A percentile compares a stretch with the other conserved stretches of the same genome.
Evolutionary conservation across 2,329 filamentous ascomycete genomes (phyloP).

Genomic region (Neonectria punicea): DNA sequence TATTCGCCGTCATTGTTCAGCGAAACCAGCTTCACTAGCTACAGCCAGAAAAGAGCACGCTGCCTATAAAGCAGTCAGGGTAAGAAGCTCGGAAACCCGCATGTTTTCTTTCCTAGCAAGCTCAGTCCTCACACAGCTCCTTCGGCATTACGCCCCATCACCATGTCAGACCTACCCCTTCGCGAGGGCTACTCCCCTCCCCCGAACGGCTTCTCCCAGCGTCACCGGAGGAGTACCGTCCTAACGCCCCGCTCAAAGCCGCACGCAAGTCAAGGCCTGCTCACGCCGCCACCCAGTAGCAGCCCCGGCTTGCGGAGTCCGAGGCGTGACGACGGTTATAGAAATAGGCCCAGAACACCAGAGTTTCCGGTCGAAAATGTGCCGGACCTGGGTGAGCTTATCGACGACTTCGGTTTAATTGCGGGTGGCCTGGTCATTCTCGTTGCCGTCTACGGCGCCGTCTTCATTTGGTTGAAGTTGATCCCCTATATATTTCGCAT

Average conservation of each 20-base stretch:
- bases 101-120: too few relatives aligned
- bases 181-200: background rate
- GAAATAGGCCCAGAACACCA: background rate
- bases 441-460: background rate
- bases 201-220: background rate
- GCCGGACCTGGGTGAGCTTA: background rate
- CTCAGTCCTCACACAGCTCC: background rate
- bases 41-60: background rate
- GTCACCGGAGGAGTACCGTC: background rate
- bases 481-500: background rate
- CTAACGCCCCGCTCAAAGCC: too few relatives aligned
- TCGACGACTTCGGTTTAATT: background rate
- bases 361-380: background rate
- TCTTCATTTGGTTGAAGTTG: background rate
- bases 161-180: background rate
- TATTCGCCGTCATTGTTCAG: background rate
- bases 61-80: too few relatives aligned
- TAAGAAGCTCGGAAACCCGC: too few relatives aligned
- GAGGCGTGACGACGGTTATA: too few relatives aligned
- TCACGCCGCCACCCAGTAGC: too few relatives aligned
- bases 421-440: background rate
- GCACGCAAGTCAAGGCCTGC: background rate
- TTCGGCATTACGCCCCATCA: too few relatives aligned
- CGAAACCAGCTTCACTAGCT: background rate
- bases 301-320: background rate